phyloP scores from a whole-genome alignment of 2,329 filamentous ascomycete species.

The Tympanopsis confertula region DNA sequence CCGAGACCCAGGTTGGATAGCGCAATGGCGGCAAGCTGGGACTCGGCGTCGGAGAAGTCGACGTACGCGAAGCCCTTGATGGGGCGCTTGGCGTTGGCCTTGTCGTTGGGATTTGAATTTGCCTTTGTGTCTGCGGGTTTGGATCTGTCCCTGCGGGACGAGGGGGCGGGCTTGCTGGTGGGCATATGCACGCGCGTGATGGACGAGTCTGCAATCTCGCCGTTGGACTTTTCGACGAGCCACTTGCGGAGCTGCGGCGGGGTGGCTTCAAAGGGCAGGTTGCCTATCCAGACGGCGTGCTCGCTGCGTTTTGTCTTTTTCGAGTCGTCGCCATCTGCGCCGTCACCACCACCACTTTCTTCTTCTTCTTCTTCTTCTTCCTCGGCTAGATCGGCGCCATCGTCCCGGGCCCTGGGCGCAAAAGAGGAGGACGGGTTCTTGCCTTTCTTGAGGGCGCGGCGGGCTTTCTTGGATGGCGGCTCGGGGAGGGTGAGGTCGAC shows the following conservation, averaged over 20 bases:
- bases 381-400: conserved; percentile 24
- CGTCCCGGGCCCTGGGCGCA: conserved; percentile 26
- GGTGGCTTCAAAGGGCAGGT: conserved; percentile 74
- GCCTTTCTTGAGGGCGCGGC: conserved; percentile 79
- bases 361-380: conserved; percentile 26
- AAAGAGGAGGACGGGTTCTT: conserved; percentile 39
- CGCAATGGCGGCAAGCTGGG: conserved; percentile 66
- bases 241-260: conserved; percentile 67
- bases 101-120: conserved; percentile 30
- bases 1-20: conserved; percentile 73
- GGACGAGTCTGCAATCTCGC: conserved; percentile 50
- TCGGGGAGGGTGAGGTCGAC: conserved; percentile 84
- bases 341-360: conserved; percentile 21
- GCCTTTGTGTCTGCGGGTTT: conserved; percentile 16
- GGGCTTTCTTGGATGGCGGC: conserved; percentile 86
- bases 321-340: conserved; percentile 18
- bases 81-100: conserved; percentile 36
- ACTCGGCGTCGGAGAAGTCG: conserved; percentile 66
- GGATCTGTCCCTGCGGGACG: conserved; percentile 10
- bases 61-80: conserved; percentile 97
- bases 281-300: conserved; percentile 90
- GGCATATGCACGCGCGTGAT: conserved; percentile 83
- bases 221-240: conserved; percentile 61
- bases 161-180: conserved; percentile 30
- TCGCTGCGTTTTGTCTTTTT: conserved; percentile 53